Evolutionary conservation across 495 filamentous ascomycete genomes (phyloP).

Genomic region (Penicillium flavigenum): DNA sequence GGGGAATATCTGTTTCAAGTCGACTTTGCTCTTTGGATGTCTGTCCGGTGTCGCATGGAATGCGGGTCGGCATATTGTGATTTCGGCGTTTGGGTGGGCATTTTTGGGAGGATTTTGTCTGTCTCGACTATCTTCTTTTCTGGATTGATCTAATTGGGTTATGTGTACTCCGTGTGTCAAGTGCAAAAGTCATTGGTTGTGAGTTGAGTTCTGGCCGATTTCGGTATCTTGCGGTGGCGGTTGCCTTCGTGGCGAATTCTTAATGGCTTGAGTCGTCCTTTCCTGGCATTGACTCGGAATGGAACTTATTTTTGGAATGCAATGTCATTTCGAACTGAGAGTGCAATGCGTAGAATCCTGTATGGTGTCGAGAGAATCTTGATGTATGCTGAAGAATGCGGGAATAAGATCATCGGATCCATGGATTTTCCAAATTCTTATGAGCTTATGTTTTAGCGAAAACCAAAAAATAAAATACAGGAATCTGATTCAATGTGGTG

Average conservation of each 20-base stretch:
- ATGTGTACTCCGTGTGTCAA: not conserved
- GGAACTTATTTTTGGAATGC: not conserved
- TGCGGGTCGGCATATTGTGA: not conserved
- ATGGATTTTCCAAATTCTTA: not conserved
- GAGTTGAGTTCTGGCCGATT: not conserved
- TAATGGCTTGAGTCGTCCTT: constrained; percentile 6
- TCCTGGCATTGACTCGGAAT: not conserved
- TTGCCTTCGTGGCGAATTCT: constrained; percentile 11
- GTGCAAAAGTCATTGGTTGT: not conserved
- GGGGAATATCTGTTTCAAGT: not conserved
- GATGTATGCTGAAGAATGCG: not conserved
- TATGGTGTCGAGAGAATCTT: not conserved
- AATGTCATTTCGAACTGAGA: not conserved
- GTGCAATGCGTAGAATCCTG: not conserved
- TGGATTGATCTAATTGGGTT: not conserved
- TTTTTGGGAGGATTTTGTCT: not conserved
- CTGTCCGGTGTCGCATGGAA: not conserved
- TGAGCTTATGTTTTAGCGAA: constrained; percentile 5
- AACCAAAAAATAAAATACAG: constrained; percentile 1
- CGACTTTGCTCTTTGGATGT: not conserved
- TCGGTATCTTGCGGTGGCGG: constrained; percentile 7
- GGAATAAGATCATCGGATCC: not conserved
- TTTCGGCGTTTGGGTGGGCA: not conserved
- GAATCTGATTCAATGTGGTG: constrained; percentile 1
- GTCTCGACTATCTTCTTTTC: not conserved